Evolutionary conservation across 805 yeast species (phyloP), one percentile per base, ranked within the genome.

Genomic region (Candida koratica): DNA sequence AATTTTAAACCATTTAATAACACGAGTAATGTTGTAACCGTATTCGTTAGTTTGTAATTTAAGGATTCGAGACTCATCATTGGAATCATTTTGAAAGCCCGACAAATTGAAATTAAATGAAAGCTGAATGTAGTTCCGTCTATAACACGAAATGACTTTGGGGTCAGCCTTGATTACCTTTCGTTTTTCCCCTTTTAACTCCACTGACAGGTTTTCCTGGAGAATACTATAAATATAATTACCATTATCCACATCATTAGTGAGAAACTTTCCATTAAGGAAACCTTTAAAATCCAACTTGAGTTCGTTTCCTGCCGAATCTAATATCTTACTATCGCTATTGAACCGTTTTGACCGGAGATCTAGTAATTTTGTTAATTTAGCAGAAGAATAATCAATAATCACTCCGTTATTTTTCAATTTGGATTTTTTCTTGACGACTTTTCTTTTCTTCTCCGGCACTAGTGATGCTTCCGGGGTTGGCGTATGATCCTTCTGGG

Each of bases 81-180:
- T 37, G 1, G 17, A 14, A 30, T 41, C 29, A 25, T 48, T 36
- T 12, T 44, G 42, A 22, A 59, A 51, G 2, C 62, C 59, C 16
- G 48, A 48, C 23, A 60, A 42, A 35, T 54, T 56, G 51, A 62
- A 43, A 43, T 52, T 57, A 25, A 60, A 35, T 7, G 58, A 45
- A 5, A 65, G 42, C 41, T 61, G 67, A 31, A 68, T 64, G 45
- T 51, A 65, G 43, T 69, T 69, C 38, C 75, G 46, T 41, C 75
- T 49, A 47, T 69, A 69, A 43, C 74, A 69, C 8, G 71, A 60
- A 16, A 69, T 58, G n/a, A 66, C 69, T 36, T 49, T 57, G 9
- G 70, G 67, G 26, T 56, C 56, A 5, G 43, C 26, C 17, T 34
- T 25, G 16, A 44, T 37, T 3, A 29, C 25, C 14, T 41, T 44